Base-by-base conservation (phyloP, 768 basidiomycete genomes). In the Podaxis carcinomalis region DNA sequence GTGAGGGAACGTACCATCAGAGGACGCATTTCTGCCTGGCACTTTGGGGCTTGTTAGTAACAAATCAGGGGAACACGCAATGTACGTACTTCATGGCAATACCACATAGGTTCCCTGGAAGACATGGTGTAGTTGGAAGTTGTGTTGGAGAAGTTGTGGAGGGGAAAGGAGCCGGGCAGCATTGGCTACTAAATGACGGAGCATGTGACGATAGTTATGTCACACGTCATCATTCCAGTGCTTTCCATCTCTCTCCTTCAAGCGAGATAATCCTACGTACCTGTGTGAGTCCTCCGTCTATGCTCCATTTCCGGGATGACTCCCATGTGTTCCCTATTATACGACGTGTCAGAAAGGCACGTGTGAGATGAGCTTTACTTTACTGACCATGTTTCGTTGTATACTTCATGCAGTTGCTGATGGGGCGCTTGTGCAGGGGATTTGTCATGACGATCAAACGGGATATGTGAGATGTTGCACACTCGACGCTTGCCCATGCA, bases 11-110 rank as follows among this genome's bases (percentile, higher is more conserved):
- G 42, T 65, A 93, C 92, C 89, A 90, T 92, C 50, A 94, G 75
- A 1, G 93, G 92, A 56, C 88, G 77, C 92, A 92, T 95, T 75
- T 95, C 92, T 56, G 90, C 86, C 70, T 87, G 81, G 69, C 94
- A 96, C 93, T 95, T 68, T 39, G 16, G 47, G 59, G 52, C 42
- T 54, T 36, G 55, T 65, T 55, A 54, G 64, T 65, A 54, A 21
- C 52, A 16, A 56, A 5, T 51, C 32, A 44, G 11, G 5, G 60
- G 50, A 61, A 47, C 35, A 53, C 57, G 5, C 37, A 25, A 49
- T 13, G 42, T 14, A 69, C 75, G 14, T 46, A 86, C 90, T 75
- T 90, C 78, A 68, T 92, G 89, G 65, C 90, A 92, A 67, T 77
- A 92, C 90, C 90, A 93, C 67, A 90, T 70, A 3, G 89, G 85